These are phyloP conservation scores for Ganoderma boninense DNA, from an alignment of 1,284 basidiomycete genomes.

Conservation along the genomic window DNA sequence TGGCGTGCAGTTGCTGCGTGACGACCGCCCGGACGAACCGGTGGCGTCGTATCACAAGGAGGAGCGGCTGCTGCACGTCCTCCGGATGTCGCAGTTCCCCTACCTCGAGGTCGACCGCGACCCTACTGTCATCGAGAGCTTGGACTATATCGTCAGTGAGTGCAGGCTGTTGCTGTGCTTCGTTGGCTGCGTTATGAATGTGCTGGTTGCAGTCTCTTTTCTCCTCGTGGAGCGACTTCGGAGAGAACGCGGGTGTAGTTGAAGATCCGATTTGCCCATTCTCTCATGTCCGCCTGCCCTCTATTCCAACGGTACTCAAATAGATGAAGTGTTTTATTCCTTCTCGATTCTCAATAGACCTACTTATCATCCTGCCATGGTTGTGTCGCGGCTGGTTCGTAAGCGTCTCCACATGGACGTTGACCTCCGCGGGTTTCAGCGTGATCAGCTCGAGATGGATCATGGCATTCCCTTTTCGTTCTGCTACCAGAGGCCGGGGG, in stretches of 20 bases:
- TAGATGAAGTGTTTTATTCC: not conserved
- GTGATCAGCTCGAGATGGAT: too few species aligned
- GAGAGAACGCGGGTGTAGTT: constrained; percentile 27
- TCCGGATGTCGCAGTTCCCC: constrained; percentile 47
- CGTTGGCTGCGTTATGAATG: not conserved
- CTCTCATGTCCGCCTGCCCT: not conserved
- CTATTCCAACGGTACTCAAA: not conserved
- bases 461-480: too few species aligned
- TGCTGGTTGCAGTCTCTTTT: constrained; percentile 39
- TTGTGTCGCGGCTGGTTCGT: constrained; percentile 49
- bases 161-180: not conserved
- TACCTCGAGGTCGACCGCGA: constrained; percentile 49
- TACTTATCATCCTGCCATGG: not conserved
- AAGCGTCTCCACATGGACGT: too few species aligned
- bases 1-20: constrained; percentile 39
- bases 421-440: too few species aligned
- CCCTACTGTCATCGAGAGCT: constrained; percentile 42
- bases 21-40: constrained; percentile 41
- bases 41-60: constrained; percentile 48
- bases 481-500: too few species aligned
- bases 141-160: constrained; percentile 50
- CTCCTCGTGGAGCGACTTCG: constrained; percentile 41
- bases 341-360: not conserved
- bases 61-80: constrained; percentile 46
- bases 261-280: not conserved